These are phyloP conservation scores for Hemileccinum rubropunctum DNA, from an alignment of 768 basidiomycete genomes.

Conservation along the genomic window DNA sequence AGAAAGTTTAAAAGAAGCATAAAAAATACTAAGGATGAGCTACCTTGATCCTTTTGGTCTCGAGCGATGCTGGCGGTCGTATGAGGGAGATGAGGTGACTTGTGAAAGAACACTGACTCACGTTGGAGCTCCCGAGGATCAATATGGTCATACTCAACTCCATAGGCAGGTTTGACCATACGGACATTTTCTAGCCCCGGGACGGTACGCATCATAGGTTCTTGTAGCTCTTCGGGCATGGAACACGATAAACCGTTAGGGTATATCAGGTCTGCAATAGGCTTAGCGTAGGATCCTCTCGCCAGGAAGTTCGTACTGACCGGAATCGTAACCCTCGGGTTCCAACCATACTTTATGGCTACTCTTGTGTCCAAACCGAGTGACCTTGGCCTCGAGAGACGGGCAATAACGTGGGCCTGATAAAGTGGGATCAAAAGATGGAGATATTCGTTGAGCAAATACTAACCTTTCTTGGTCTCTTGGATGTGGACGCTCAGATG, in stretches of 20 bases:
- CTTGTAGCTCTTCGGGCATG: slow-evolving; percentile 83
- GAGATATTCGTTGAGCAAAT: not conserved
- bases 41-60: slow-evolving; percentile 81
- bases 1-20: not conserved
- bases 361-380: slow-evolving; percentile 70
- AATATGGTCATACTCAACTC: slow-evolving; percentile 90
- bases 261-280: slow-evolving; percentile 69
- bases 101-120: slow-evolving; percentile 35
- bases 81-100: not conserved
- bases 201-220: slow-evolving; percentile 79
- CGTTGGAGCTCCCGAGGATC: slow-evolving; percentile 79
- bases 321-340: slow-evolving; percentile 88
- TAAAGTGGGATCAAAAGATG: not conserved
- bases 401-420: slow-evolving; percentile 90
- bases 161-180: slow-evolving; percentile 85
- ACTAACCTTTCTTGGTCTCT: slow-evolving; percentile 78
- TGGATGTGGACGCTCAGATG: slow-evolving; percentile 82
- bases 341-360: slow-evolving; percentile 84
- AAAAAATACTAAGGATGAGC: not conserved
- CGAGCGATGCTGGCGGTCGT: slow-evolving; percentile 58
- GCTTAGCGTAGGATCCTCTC: not conserved
- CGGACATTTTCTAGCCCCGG: slow-evolving; percentile 82
- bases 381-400: slow-evolving; percentile 83
- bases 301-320: slow-evolving; percentile 35
- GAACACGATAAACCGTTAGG: slow-evolving; percentile 90